Percentiles rank a stretch among this genome's conserved stretches.
These are phyloP conservation scores for Lactarius sp. DNA, from an alignment of 768 basidiomycete genomes.

Conservation along the genomic window DNA sequence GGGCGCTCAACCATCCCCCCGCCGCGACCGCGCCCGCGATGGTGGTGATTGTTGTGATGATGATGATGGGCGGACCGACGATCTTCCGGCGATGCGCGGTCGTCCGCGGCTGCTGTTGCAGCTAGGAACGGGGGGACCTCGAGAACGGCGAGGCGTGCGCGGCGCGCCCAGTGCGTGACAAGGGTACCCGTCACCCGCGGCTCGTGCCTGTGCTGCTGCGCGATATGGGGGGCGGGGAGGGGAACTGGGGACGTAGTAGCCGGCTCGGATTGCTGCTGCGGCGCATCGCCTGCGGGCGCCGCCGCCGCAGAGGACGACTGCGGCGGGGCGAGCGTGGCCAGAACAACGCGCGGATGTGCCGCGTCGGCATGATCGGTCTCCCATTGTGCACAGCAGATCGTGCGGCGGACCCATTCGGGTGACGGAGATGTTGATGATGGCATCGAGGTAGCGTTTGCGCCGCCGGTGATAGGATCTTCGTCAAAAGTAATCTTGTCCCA, in stretches of 20 bases:
- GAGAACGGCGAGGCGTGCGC: constrained; percentile 53
- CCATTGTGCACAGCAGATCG: constrained; percentile 79
- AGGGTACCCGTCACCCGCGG: constrained; percentile 59
- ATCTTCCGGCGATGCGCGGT: constrained; percentile 30
- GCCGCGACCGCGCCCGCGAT: constrained; percentile 28
- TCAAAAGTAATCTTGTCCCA: constrained; percentile 72
- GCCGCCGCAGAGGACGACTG: not conserved
- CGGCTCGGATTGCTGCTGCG: constrained; percentile 5
- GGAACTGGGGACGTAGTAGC: constrained; percentile 50
- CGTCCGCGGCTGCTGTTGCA: constrained; percentile 9
- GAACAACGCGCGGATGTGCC: constrained; percentile 46
- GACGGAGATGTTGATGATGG: constrained; percentile 36
- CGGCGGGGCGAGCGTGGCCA: constrained; percentile 44
- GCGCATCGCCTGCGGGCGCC: not conserved
- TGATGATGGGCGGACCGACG: constrained; percentile 24
- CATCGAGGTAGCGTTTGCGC: constrained; percentile 27
- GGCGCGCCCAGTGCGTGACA: constrained; percentile 62
- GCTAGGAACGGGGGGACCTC: constrained; percentile 43
- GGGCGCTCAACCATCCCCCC: constrained; percentile 67
- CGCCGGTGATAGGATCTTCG: constrained; percentile 22
- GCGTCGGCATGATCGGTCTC: constrained; percentile 52
- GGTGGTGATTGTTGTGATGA: constrained; percentile 2
- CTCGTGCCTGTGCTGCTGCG: constrained; percentile 51
- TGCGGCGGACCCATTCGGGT: constrained; percentile 82
- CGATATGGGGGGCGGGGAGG: constrained; percentile 48